These are phyloP conservation scores for Lactarius trivialis DNA, from an alignment of 768 basidiomycete species.

Conservation along the genomic window DNA sequence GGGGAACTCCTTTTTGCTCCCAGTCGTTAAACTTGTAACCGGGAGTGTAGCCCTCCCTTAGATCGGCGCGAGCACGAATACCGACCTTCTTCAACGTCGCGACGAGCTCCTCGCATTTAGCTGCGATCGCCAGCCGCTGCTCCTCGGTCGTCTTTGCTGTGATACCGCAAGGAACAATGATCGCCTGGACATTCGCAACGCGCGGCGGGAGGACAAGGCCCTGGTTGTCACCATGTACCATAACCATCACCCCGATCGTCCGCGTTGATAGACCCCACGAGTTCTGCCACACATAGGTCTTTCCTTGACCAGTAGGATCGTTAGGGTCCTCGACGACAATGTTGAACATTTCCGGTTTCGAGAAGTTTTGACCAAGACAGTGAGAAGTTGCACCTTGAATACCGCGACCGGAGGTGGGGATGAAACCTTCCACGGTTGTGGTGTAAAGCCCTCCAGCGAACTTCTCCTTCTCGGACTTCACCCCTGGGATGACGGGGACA, in stretches of 20 bases:
- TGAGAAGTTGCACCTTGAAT: conserved; percentile 99
- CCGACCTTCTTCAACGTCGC: conserved; percentile 63
- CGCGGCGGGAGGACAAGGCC: conserved; percentile 96
- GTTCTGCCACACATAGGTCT: conserved; percentile 93
- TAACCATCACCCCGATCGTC: conserved; percentile 97
- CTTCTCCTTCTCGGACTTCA: conserved; percentile 99
- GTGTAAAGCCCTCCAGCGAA: conserved; percentile 98
- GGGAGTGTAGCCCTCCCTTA: conserved; percentile 93
- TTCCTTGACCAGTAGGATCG: conserved; percentile 56
- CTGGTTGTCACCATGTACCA: conserved; percentile 98
- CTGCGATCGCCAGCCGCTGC: conserved; percentile 63
- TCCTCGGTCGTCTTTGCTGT: conserved; percentile 75
- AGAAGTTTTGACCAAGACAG: conserved; percentile 98
- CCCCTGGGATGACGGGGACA: conserved; percentile 92
- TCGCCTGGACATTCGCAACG: conserved; percentile 87
- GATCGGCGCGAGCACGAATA: conserved; percentile 81
- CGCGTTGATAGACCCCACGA: conserved; percentile 98
- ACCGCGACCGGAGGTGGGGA: conserved; percentile 93
- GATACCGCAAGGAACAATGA: conserved; percentile 91
- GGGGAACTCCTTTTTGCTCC: conserved; percentile 98
- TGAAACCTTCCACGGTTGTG: conserved; percentile 96
- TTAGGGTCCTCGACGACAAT: conserved; percentile 94
- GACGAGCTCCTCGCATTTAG: conserved; percentile 72
- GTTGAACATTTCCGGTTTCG: conserved; percentile 93
- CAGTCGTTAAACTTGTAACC: conserved; percentile 99